These are phyloP conservation scores for Diaporthe australafricana DNA, from an alignment of 2,329 filamentous ascomycete genomes.

Conservation along the genomic window DNA sequence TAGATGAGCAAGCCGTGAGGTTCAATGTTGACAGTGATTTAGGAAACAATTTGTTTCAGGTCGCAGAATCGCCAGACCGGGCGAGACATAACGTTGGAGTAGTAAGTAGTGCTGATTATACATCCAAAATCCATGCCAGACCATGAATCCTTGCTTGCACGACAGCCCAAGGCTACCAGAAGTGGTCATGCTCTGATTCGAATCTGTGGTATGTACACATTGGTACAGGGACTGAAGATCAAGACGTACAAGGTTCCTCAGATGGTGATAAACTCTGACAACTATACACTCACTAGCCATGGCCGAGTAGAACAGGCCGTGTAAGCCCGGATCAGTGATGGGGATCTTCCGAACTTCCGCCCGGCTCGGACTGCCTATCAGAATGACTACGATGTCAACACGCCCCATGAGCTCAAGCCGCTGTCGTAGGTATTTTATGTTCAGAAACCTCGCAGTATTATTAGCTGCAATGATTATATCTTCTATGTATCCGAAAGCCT, in stretches of 20 bases:
- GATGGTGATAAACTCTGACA: neutral
- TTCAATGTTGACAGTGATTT: neutral
- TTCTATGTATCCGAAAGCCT: neutral
- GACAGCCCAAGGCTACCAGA: neutral
- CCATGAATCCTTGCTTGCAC: neutral
- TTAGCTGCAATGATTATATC: neutral
- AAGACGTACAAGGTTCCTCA: too few relatives aligned
- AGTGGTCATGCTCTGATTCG: neutral
- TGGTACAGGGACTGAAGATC: neutral
- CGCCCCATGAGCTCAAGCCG: too few relatives aligned
- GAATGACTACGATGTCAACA: neutral
- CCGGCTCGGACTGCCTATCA: neutral
- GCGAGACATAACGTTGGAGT: neutral
- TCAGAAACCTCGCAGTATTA: neutral
- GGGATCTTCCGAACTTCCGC: conserved; percentile 10
- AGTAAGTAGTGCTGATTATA: neutral
- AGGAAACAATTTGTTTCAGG: neutral
- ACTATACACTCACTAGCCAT: too few relatives aligned
- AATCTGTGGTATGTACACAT: neutral
- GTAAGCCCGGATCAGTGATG: neutral
- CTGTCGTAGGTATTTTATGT: too few relatives aligned
- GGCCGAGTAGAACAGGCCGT: neutral
- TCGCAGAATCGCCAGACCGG: neutral
- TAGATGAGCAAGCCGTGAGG: neutral
- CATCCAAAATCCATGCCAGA: neutral